Evolutionary conservation across 768 basidiomycete genomes (phyloP).

Genomic region (Pisolithus tinctorius): DNA sequence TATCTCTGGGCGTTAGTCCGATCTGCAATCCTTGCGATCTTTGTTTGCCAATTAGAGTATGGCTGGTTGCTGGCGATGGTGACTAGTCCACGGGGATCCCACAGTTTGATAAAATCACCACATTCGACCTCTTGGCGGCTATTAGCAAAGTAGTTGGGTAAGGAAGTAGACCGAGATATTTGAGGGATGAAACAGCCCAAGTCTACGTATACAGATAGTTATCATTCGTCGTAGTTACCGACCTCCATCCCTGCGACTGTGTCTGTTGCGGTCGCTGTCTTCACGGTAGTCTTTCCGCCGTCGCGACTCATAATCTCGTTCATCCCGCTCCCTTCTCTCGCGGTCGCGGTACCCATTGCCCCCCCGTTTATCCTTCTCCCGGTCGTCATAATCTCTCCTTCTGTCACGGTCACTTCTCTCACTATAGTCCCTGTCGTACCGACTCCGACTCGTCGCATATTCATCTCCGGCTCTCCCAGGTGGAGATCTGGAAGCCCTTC

Average conservation of each 20-base stretch:
- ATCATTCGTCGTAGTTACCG: not conserved
- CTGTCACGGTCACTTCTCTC: slow-evolving; percentile 18
- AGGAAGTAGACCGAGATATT: not conserved
- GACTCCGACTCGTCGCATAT: slow-evolving; percentile 5
- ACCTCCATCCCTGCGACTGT: not conserved
- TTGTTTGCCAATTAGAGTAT: too few relatives aligned
- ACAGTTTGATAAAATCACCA: too few relatives aligned
- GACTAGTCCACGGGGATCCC: too few relatives aligned
- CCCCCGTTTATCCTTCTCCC: slow-evolving; percentile 24
- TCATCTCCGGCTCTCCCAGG: slow-evolving; percentile 15
- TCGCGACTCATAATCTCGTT: slow-evolving; percentile 14
- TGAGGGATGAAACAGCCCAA: not conserved
- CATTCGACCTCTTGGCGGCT: too few relatives aligned
- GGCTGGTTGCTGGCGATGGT: too few relatives aligned
- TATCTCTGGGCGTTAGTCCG: not conserved
- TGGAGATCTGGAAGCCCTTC: slow-evolving; percentile 48
- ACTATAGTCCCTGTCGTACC: slow-evolving; percentile 9
- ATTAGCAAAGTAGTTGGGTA: too few relatives aligned
- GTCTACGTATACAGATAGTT: not conserved
- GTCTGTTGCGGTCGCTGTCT: not conserved
- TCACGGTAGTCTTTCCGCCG: slow-evolving; percentile 21
- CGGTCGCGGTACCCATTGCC: slow-evolving; percentile 6
- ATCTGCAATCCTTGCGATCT: too few relatives aligned
- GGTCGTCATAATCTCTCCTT: slow-evolving; percentile 19
- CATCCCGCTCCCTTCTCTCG: slow-evolving; percentile 6